Conservation (phyloP, 495 filamentous ascomycete species). For the Platismatia glauca region DNA sequence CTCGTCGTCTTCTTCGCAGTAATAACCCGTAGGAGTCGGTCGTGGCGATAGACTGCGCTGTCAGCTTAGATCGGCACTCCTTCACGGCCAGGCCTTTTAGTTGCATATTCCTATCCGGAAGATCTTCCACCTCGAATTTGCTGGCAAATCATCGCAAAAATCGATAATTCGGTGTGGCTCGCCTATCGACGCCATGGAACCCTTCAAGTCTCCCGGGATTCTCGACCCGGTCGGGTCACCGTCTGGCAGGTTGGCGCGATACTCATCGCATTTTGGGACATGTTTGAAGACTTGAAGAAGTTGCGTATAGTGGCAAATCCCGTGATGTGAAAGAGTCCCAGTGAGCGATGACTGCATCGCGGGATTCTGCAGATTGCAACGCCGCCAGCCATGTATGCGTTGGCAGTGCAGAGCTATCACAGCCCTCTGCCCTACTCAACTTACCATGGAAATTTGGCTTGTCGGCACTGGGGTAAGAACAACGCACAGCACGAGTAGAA, state of each 20-base stretch:
- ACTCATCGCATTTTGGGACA: not conserved
- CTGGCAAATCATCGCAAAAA: not conserved
- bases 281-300: not conserved
- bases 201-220: not conserved
- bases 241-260: conserved; percentile 1
- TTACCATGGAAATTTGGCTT: not conserved
- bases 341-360: conserved; percentile 2
- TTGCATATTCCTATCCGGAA: conserved; percentile 2
- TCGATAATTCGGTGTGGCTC: conserved; percentile 8
- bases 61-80: conserved; percentile 6
- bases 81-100: conserved; percentile 2
- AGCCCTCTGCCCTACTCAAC: conserved; percentile 7
- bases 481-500: not conserved
- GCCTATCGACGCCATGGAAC: conserved; percentile 3
- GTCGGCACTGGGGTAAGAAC: not conserved
- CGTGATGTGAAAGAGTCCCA: conserved; percentile 7
- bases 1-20: not conserved
- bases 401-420: conserved; percentile 16
- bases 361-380: conserved; percentile 9
- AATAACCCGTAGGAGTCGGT: not conserved
- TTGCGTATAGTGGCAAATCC: conserved; percentile 8
- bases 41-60: not conserved
- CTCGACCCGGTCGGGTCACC: not conserved
- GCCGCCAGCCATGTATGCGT: conserved; percentile 11
- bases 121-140: not conserved